Conservation (phyloP, 352 stramenopile species). For the Pythium rhizo-oryzae region DNA sequence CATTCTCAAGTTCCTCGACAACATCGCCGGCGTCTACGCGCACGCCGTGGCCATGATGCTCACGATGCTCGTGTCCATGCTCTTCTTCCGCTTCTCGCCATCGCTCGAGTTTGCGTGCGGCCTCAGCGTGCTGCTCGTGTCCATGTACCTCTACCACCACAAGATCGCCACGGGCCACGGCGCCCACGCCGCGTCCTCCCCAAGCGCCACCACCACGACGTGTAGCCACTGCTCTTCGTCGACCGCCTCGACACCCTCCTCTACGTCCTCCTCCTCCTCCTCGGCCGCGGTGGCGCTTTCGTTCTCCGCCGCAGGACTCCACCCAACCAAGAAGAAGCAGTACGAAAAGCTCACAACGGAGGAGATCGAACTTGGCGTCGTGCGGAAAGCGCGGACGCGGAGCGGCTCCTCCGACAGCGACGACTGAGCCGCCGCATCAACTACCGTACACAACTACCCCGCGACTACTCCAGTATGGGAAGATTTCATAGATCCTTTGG, state of each 20-base stretch:
- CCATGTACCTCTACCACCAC: slow-evolving; percentile 91
- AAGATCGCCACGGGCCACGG: slow-evolving; percentile 36
- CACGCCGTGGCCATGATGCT: slow-evolving; percentile 90
- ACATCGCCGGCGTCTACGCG: slow-evolving; percentile 87
- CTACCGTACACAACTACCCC: neutral
- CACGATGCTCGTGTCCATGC: slow-evolving; percentile 86
- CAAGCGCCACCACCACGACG: slow-evolving; percentile 5
- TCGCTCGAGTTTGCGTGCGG: slow-evolving; percentile 86
- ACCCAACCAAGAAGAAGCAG: slow-evolving; percentile 54
- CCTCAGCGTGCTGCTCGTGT: slow-evolving; percentile 77
- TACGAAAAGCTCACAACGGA: slow-evolving; percentile 53
- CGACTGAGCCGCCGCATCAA: slow-evolving; percentile 3
- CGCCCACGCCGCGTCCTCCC: neutral
- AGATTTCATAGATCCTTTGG: neutral
- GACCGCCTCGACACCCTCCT: slow-evolving; percentile 23
- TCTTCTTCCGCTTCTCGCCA: slow-evolving; percentile 84
- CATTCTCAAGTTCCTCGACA: slow-evolving; percentile 90
- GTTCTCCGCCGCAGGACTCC: slow-evolving; percentile 30
- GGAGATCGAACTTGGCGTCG: slow-evolving; percentile 34
- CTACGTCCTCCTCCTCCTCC: neutral
- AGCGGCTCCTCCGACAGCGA: slow-evolving; percentile 15
- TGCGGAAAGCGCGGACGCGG: neutral
- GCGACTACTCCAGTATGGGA: neutral
- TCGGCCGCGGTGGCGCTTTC: slow-evolving; percentile 21
- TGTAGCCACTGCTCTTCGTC: slow-evolving; percentile 19